phyloP scores from a whole-genome alignment of 2,329 filamentous ascomycete species.

The Aspergillus fumigatiaffinis region DNA sequence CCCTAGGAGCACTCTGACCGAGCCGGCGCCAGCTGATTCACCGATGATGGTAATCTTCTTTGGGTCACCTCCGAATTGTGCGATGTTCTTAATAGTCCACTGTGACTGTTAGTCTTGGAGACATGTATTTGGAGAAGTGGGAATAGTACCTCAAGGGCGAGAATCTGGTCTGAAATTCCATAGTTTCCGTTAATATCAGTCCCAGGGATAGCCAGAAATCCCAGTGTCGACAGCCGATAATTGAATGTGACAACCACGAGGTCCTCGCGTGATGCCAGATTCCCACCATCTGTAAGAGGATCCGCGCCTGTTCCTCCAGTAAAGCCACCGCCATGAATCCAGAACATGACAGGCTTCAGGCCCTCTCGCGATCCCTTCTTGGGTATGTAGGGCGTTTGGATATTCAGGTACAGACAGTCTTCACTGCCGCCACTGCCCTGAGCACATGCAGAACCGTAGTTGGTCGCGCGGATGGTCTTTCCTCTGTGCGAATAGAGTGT shows the following conservation, averaged over 20 bases:
- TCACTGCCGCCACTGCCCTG: constrained; percentile 40
- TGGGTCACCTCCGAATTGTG: constrained; percentile 46
- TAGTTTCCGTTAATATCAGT: constrained; percentile 53
- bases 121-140: not conserved
- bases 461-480: constrained; percentile 46
- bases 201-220: constrained; percentile 54
- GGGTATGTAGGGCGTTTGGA: constrained; percentile 46
- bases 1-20: constrained; percentile 48
- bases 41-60: constrained; percentile 44
- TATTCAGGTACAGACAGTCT: constrained; percentile 49
- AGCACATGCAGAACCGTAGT: constrained; percentile 47
- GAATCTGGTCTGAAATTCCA: constrained; percentile 50
- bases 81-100: constrained; percentile 46
- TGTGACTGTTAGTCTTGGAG: constrained; percentile 12
- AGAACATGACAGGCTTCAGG: constrained; percentile 48
- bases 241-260: constrained; percentile 58
- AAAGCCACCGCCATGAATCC: constrained; percentile 58
- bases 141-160: constrained; percentile 38
- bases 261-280: constrained; percentile 55
- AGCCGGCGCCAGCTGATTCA: constrained; percentile 51
- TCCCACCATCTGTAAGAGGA: constrained; percentile 47
- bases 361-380: constrained; percentile 36
- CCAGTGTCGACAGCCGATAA: constrained; percentile 56
- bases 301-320: constrained; percentile 42
- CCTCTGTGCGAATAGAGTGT: constrained; percentile 43